Percentiles rank a stretch among this genome's conserved stretches.
phyloP scores from a whole-genome alignment of 2,329 filamentous ascomycete genomes.

The Aureobasidium sp. region DNA sequence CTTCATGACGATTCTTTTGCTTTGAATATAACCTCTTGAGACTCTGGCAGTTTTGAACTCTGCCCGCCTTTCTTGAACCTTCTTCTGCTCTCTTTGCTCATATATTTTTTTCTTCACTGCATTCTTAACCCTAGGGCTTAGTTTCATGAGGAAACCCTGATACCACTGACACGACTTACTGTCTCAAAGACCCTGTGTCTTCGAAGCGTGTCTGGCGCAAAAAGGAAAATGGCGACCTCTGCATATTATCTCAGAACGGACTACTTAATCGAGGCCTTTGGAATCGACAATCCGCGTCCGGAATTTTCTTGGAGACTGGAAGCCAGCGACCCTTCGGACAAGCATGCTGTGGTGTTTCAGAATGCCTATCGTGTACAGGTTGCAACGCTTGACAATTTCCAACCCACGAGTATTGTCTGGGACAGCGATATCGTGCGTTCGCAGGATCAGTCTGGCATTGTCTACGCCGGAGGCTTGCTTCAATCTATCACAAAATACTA shows the following conservation, averaged over 20 bases:
- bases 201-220: background rate
- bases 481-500: constrained; percentile 5
- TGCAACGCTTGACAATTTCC: background rate
- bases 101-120: background rate
- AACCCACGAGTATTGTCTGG: background rate
- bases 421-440: background rate
- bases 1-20: background rate
- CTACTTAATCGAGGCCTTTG: background rate
- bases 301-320: constrained; percentile 11
- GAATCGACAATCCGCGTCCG: constrained; percentile 8
- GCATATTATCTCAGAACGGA: constrained; percentile 8
- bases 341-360: background rate
- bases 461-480: background rate
- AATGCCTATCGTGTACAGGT: constrained; percentile 5
- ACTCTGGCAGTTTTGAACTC: background rate
- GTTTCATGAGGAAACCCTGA: background rate
- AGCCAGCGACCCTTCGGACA: background rate
- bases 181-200: background rate
- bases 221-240: background rate
- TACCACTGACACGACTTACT: background rate
- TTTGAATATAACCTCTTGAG: background rate
- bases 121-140: background rate
- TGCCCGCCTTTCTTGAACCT: background rate
- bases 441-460: background rate
- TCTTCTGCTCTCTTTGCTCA: background rate